Evolutionary conservation across 2,329 filamentous ascomycete species (phyloP), one percentile per base, ranked within the genome.

Genomic region (Aspergillus sp.): DNA sequence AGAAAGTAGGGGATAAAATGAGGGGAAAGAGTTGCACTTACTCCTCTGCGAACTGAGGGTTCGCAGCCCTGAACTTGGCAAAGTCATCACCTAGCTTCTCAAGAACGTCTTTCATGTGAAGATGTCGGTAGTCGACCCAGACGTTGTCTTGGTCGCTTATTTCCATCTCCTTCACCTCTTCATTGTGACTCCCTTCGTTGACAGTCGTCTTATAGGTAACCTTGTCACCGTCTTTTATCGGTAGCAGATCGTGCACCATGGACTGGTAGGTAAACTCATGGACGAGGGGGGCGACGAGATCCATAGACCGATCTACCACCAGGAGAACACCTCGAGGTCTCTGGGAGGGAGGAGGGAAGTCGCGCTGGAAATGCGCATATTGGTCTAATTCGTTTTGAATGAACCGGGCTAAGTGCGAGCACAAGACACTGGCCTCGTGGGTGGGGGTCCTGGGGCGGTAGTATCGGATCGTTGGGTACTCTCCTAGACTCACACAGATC

Each of bases 211-310:
- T 89, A 73, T 93, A 99, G 0, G 89, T 92, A 10, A 96, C 85
- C 74, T 95, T 96, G 65, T 96, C 92, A 24, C 86, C 89, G 56
- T 98, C 95, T 68, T 90, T 88, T 71, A 99, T 92, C 0, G 90
- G 90, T 31, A 99, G 80, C 9, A 99, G 81, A 72, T 99, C 95
- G 75, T 97, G 91, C 3, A 92, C 94, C 94, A 99, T 98, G 54
- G 95, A 92, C 76, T 99, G 95, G 74, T 98, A 99, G 12, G 95
- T 97, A 73, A 99, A 97, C 71, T 99, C 95, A 77, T 99, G 95
- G 4, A 98, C 73, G 11, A 98, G 78, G 1, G 95, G 95, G 0
- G 94, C 88, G 78, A 90, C 87, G 3, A 97, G 77, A 74, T 99
- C 95, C 90, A 99, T 95, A 7, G 92, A 91, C 62, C 95, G 86